Base-by-base conservation (phyloP, 163 green algal genomes). In the Scenedesmus sp. region DNA sequence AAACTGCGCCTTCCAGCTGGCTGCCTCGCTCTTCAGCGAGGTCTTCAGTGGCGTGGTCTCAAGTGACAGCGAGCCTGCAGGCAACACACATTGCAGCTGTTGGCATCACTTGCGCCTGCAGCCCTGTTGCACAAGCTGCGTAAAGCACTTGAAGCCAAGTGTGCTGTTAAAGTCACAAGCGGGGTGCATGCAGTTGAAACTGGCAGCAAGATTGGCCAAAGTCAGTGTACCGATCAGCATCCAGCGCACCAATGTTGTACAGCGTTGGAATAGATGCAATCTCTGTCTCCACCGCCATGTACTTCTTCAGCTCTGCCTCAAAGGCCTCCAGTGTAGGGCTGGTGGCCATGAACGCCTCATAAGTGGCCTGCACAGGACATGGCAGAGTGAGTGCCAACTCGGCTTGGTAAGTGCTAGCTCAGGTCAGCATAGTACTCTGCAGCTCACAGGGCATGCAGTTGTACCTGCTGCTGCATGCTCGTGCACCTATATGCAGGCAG, bases 1-100 rank as follows among this genome's bases (percentile, higher is more conserved):
- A 93, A 99, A 99, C 94, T 98, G 96, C 20, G 96, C 95, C 95
- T 99, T 99, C 97, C 97, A 99, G 56, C 94, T 95, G 10, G 95
- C 96, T 0, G 97, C 97, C 94, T 99, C 98, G 10, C 92, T 89
- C 92, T 97, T 97, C 46, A 99, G 94, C 1, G 94, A 96, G 90
- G 94, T 95, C 93, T 99, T 99, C 26, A 99, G 95, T 1, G 97
- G 97, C 92, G 96, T 90, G 0, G 96, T 98, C 93, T 98, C 97
- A n/a, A 99, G 92, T 9, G 92, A 96, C 55, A 99, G 91, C 6
- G 96, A 95, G 52, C 97, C 90, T 91, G 77, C 84, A 85, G 54
- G 6, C 46, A 90, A 23, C 34, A 46, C 34, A 46, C 34, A 46
- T 46, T 46, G 34, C 34, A 46, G 34, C 34, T 46, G 34, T 46